Conservation (phyloP, 345 rosid genomes). For the Lepidium aucheri region DNA sequence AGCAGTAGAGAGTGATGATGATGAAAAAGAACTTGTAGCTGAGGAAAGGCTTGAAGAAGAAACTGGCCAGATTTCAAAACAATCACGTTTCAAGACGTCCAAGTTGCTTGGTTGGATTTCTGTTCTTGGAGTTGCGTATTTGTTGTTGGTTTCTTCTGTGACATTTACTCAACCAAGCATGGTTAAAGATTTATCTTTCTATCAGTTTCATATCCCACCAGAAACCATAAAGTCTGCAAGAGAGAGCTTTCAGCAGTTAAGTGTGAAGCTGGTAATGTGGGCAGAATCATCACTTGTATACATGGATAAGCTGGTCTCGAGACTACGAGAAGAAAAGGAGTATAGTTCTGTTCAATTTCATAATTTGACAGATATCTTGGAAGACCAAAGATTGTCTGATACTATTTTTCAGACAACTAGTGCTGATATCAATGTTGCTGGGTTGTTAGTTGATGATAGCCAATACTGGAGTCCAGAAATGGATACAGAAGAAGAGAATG, state of each 20-base stretch:
- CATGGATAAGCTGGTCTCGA: constrained; percentile 12
- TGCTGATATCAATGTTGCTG: constrained; percentile 14
- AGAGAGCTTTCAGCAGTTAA: constrained; percentile 13
- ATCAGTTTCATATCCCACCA: background rate
- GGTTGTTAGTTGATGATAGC: constrained; percentile 10
- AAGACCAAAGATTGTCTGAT: constrained; percentile 6
- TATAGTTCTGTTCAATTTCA: constrained; percentile 7
- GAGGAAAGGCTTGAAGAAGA: constrained; percentile 21
- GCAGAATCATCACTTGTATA: constrained; percentile 18
- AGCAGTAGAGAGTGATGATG: background rate
- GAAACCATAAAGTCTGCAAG: background rate
- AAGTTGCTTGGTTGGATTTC: constrained; percentile 42
- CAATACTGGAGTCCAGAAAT: background rate
- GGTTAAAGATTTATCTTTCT: background rate
- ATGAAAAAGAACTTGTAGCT: constrained; percentile 17
- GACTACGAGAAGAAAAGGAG: constrained; percentile 10
- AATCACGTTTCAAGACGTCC: constrained; percentile 31
- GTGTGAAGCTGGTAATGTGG: constrained; percentile 23
- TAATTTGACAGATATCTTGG: constrained; percentile 13
- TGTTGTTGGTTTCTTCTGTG: constrained; percentile 26
- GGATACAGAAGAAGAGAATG: constrained; percentile 3
- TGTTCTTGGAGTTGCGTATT: constrained; percentile 28
- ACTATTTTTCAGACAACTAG: constrained; percentile 16
- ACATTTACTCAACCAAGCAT: background rate
- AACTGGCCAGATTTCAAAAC: constrained; percentile 19